Base-by-base conservation (phyloP, 164 flowering plant genomes). In the Paratinospora sagittata region DNA sequence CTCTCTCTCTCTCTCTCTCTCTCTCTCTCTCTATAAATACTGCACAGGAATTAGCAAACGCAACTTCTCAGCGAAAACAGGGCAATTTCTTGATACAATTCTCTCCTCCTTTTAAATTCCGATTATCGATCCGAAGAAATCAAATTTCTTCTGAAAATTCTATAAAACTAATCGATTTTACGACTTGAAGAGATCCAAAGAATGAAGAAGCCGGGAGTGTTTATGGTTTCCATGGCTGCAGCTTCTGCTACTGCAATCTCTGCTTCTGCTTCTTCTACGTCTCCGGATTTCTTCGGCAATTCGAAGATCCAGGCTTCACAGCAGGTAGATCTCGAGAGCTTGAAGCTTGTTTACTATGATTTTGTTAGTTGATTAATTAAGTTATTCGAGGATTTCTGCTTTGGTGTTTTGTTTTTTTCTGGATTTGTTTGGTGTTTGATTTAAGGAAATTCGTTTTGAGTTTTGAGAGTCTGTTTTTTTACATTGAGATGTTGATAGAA, bases 151-250 rank as follows among this genome's bases (percentile, higher is more conserved):
- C n/a, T n/a, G n/a, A 17, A 19, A 11, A 30, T 61, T 26, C 26
- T 41, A 4, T 41, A 12, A n/a, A 58, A 23, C 26, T 24, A 4
- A 5, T 23, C 30, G 17, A 39, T 66, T 37, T 26, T 63, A 17
- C 37, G 8, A 41, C 0, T 66, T 66, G n/a, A 24, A 58, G 26
- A 58, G 63, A 3, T 26, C 37, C n/a, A n/a, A 0, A 49, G 14
- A 11, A 78, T 74, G 80, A 78, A 71, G 77, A 74, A 52, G 49
- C 55, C 80, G 8, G 74, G 73, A 47, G 75, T 68, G 17, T 72
- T 78, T 2, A 62, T 78, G n/a, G 80, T 72, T 52, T 78, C 80
- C 63, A 63, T 78, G 75, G 77, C 80, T 19, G 77, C 80, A 52
- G 77, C 72, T 74, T 70, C 79, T 61, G 77, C 77, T 41, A 63